Evolutionary conservation across 2,329 filamentous ascomycete species (phyloP).

Genomic region (Hortaea werneckii): DNA sequence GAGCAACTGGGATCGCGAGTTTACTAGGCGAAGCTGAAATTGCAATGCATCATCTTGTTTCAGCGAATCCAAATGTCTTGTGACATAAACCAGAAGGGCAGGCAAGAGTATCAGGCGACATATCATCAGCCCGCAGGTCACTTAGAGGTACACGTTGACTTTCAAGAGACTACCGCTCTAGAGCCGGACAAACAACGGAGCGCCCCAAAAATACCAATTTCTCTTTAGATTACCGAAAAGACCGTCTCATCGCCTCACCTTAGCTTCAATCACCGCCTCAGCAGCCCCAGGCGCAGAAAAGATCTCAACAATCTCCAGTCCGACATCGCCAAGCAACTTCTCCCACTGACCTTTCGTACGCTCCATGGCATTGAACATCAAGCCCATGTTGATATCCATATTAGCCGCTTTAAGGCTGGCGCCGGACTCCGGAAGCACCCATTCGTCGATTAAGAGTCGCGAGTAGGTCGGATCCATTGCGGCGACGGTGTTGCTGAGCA

Average conservation of each 20-base stretch:
- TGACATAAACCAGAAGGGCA: no score
- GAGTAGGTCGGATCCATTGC: constrained; percentile 12
- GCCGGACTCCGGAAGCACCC: constrained; percentile 7
- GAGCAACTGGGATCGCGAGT: no score
- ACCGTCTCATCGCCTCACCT: neutral
- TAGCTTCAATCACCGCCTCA: constrained; percentile 14
- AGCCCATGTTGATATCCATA: constrained; percentile 9
- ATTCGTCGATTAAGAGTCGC: constrained; percentile 12
- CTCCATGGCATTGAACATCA: constrained; percentile 3
- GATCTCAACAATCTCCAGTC: constrained; percentile 6
- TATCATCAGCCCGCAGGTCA: no score
- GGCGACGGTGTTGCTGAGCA: constrained; percentile 7
- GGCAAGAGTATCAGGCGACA: no score
- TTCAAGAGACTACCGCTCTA: no score
- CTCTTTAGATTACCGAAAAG: neutral
- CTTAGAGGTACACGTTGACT: no score
- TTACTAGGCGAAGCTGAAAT: no score
- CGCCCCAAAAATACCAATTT: neutral
- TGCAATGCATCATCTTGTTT: no score
- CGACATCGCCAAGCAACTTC: constrained; percentile 3
- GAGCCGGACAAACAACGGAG: no score
- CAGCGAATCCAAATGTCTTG: no score
- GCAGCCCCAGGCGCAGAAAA: neutral
- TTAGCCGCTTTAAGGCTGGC: constrained; percentile 6
- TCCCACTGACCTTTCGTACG: constrained; percentile 6